These are phyloP conservation scores for Zymoseptoria brevis DNA, from an alignment of 2,329 filamentous ascomycete species.

Conservation along the genomic window DNA sequence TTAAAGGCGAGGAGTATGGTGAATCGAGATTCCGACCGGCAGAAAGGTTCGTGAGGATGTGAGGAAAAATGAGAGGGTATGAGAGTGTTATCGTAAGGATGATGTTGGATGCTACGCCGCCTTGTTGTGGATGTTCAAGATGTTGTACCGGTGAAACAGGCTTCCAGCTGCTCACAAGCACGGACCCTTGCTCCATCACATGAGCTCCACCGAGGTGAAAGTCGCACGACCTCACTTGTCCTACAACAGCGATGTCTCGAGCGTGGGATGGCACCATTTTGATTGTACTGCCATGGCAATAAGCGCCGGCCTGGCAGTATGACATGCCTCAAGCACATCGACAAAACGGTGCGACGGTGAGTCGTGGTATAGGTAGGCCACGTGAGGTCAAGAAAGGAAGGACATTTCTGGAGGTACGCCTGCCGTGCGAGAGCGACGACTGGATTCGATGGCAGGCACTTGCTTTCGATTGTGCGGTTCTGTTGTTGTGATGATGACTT, in stretches of 20 bases:
- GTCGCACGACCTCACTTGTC: neutral
- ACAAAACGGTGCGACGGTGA: no score
- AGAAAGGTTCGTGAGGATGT: neutral
- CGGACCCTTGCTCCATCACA: neutral
- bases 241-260: neutral
- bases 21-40: neutral
- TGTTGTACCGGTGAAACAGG: neutral
- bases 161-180: neutral
- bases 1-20: neutral
- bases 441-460: neutral
- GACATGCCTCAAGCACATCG: no score
- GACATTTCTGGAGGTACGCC: no score
- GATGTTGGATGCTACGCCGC: neutral
- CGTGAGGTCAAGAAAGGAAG: no score
- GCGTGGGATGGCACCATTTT: neutral
- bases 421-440: no score
- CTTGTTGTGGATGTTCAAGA: no score
- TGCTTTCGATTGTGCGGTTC: neutral
- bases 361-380: no score
- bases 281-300: neutral
- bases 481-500: neutral
- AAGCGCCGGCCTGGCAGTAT: neutral
- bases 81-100: neutral
- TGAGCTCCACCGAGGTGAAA: neutral
- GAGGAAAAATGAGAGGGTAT: neutral